Conservation (phyloP, 2,329 filamentous ascomycete genomes). For the Trichoderma sp. region DNA sequence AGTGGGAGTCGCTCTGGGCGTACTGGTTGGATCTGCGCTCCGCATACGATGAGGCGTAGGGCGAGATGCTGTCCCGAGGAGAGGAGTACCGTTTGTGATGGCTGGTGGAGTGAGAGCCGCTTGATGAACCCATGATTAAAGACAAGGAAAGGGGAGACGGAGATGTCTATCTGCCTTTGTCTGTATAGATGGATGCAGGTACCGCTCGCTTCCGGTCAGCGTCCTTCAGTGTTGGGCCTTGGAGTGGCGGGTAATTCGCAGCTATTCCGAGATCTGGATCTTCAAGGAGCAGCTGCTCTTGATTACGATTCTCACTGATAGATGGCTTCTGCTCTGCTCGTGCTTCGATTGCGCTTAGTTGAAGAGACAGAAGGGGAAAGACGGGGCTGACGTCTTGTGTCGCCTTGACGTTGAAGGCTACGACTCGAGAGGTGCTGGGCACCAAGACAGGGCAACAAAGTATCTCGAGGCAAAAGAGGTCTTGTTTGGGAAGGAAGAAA, state of each 20-base stretch:
- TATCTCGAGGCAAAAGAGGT: not conserved
- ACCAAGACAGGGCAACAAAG: not conserved
- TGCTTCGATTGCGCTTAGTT: not conserved
- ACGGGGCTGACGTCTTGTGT: slow-evolving; percentile 27
- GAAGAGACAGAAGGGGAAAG: slow-evolving; percentile 14
- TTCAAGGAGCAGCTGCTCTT: not conserved
- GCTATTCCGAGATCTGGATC: not conserved
- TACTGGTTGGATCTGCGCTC: slow-evolving; percentile 29
- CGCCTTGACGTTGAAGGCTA: slow-evolving; percentile 20
- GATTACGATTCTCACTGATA: not conserved
- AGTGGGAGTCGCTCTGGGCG: slow-evolving; percentile 23
- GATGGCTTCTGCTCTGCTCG: not conserved
- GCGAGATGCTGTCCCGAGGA: slow-evolving; percentile 28
- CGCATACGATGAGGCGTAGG: slow-evolving; percentile 30
- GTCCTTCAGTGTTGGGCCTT: not conserved
- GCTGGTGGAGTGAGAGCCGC: slow-evolving; percentile 30
- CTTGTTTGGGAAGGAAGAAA: not conserved
- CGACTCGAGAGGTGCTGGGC: slow-evolving; percentile 8
- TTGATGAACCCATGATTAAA: slow-evolving; percentile 32
- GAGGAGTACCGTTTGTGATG: slow-evolving; percentile 30
- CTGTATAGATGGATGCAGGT: slow-evolving; percentile 4
- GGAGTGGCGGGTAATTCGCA: not conserved
- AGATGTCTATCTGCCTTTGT: not conserved
- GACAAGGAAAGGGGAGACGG: not conserved
- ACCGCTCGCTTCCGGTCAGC: not conserved